Evolutionary conservation across 495 filamentous ascomycete genomes (phyloP), one percentile per base, ranked within the genome.

Genomic region (Platismatia glauca): DNA sequence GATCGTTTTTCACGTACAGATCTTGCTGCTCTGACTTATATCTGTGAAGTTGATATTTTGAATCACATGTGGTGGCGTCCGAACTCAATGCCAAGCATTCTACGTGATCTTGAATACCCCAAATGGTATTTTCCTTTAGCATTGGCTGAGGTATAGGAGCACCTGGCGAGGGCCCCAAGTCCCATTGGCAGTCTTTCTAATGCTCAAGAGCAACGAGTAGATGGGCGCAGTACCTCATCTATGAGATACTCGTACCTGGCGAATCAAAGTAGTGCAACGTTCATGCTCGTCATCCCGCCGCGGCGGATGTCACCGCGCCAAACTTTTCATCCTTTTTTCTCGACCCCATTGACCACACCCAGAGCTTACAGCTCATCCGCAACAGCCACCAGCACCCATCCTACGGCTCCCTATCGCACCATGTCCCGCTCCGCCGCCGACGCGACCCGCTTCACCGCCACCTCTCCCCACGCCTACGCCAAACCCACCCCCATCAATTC

Each of bases 361-460:
- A 15, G 22, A 52, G 48, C 48, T 31, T 6, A 29, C 4, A 52
- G 24, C 48, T 52, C 48, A 8, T 41, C 4, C 13, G 4, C 27
- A 52, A 7, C 27, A 52, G 9, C 24, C 0, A 52, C 4, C 16
- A 20, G 24, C 48, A 0, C 41, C 24, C 11, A 12, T 15, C 2
- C 61, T 43, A 55, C 44, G 57, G 53, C 59, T 52, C 48, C 53
- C 31, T 35, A 18, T 29, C 29, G 13, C 52, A 60, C 29, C 66
- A 89, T 91, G 84, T 83, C 91, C 68, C 92, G 93, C 74, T 92
- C 89, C 75, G 86, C 91, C 71, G 85, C 84, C 66, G 94, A 97
- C 77, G 91, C 94, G 63, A 98, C 94, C 71, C 86, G 93, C 64
- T 98, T 98, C 81, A 97, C 93, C 57, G 83, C 92, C 37, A 95